Conservation (phyloP, 345 rosid genomes). For the Heritiera littoralis region DNA sequence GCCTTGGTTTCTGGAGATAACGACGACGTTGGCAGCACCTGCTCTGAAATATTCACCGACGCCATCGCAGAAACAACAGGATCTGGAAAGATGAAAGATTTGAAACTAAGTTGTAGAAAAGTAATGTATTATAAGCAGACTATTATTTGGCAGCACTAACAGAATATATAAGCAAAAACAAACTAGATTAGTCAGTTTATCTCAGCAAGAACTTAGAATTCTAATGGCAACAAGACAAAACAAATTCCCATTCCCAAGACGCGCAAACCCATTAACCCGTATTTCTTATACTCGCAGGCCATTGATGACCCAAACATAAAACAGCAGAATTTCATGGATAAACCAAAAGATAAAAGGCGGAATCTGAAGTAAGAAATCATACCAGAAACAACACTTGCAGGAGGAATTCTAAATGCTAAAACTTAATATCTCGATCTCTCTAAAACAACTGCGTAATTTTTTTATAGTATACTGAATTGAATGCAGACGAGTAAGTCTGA, state of each 20-base stretch:
- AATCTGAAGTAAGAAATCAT: not conserved
- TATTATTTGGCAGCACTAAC: too few species aligned
- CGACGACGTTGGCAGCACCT: slow-evolving; percentile 21
- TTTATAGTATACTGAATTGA: not conserved
- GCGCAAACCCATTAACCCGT: too few species aligned
- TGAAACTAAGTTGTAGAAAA: too few species aligned
- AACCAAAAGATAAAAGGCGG: not conserved
- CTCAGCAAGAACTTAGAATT: not conserved
- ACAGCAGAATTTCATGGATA: not conserved
- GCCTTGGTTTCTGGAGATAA: not conserved
- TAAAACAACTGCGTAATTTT: not conserved
- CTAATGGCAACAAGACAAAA: not conserved
- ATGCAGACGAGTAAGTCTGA: too few species aligned
- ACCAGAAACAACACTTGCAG: not conserved
- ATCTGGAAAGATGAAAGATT: not conserved
- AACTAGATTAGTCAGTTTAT: not conserved
- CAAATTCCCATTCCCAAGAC: not conserved
- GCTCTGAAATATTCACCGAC: slow-evolving; percentile 23
- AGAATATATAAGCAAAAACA: too few species aligned
- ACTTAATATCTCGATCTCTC: not conserved
- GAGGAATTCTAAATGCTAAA: not conserved
- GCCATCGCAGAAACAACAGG: slow-evolving; percentile 23
- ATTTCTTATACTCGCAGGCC: too few species aligned
- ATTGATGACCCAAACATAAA: too few species aligned
- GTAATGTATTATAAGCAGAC: too few species aligned